Percentiles rank a stretch among this genome's conserved stretches.
Conservation (phyloP, 352 stramenopile species). For the Blastocystis sp. region DNA sequence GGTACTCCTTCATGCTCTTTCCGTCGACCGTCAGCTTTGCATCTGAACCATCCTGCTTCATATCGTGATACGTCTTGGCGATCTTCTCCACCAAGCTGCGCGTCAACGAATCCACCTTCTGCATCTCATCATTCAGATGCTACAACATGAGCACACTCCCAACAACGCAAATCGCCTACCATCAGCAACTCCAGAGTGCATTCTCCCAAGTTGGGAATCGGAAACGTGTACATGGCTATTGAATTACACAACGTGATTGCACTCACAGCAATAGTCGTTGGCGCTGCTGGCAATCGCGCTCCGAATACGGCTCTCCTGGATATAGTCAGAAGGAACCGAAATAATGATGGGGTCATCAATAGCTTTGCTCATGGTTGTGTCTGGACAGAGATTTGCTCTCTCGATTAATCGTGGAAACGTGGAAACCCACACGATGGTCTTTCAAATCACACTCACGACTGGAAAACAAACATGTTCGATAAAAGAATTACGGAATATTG, state of each 20-base stretch:
- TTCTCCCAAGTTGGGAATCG: slow-evolving; percentile 22
- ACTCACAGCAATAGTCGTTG: slow-evolving; percentile 16
- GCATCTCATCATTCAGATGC: slow-evolving; percentile 3
- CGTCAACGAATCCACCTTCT: background rate
- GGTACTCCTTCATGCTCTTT: background rate
- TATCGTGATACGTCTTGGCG: slow-evolving; percentile 16
- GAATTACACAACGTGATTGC: background rate
- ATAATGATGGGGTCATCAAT: slow-evolving; percentile 43
- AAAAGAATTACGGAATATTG: slow-evolving; percentile 70
- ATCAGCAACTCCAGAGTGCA: slow-evolving; percentile 17
- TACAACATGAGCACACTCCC: background rate
- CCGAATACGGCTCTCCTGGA: background rate
- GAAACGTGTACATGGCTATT: slow-evolving; percentile 8
- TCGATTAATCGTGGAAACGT: slow-evolving; percentile 17
- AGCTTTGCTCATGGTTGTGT: slow-evolving; percentile 44
- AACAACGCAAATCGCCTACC: background rate
- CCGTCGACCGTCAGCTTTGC: slow-evolving; percentile 1
- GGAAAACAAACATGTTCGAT: background rate
- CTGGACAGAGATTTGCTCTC: background rate
- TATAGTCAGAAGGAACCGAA: slow-evolving; percentile 20
- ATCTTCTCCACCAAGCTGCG: background rate
- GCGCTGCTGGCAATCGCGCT: background rate
- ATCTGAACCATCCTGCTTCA: background rate
- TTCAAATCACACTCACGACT: too few relatives aligned
- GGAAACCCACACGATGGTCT: background rate